Evolutionary conservation across 2,329 filamentous ascomycete species (phyloP).

Genomic region (Sporothrix inflata): DNA sequence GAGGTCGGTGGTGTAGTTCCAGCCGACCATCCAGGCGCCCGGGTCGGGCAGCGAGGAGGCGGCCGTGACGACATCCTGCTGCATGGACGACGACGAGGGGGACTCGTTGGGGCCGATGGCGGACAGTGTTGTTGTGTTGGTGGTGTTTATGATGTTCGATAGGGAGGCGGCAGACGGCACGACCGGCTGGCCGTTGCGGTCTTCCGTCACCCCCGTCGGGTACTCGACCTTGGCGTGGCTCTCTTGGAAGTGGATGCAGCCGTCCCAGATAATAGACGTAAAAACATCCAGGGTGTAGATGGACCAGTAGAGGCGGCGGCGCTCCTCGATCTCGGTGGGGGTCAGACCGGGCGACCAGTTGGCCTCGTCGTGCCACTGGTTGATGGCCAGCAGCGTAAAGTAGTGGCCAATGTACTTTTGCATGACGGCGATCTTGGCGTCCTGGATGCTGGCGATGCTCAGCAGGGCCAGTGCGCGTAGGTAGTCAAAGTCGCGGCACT

Average conservation of each 20-base stretch:
- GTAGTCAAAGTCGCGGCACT: slow-evolving; percentile 36
- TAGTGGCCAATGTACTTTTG: slow-evolving; percentile 38
- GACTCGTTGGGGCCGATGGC: neutral
- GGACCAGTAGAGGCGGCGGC: slow-evolving; percentile 52
- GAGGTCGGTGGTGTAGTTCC: slow-evolving; percentile 61
- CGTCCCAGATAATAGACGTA: slow-evolving; percentile 56
- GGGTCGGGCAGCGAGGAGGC: neutral
- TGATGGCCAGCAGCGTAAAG: slow-evolving; percentile 37
- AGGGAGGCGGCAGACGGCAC: neutral
- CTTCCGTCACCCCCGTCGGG: slow-evolving; percentile 42
- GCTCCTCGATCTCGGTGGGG: slow-evolving; percentile 34
- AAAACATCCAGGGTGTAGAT: slow-evolving; percentile 62
- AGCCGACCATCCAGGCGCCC: slow-evolving; percentile 54
- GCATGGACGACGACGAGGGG: slow-evolving; percentile 9
- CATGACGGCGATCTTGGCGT: slow-evolving; percentile 37
- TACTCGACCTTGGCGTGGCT: slow-evolving; percentile 52
- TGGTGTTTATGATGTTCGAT: neutral
- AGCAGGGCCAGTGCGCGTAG: slow-evolving; percentile 36
- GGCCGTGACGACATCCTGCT: neutral
- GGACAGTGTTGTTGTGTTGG: neutral
- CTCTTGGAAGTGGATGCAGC: slow-evolving; percentile 50
- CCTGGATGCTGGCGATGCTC: slow-evolving; percentile 37
- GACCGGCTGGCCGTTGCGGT: neutral
- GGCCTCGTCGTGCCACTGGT: slow-evolving; percentile 38
- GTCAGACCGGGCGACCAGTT: slow-evolving; percentile 35